A percentile compares a stretch with the other conserved stretches of the same genome.
phyloP scores from a whole-genome alignment of 192 early-diverging fungal species.

The Backusella westeae region DNA sequence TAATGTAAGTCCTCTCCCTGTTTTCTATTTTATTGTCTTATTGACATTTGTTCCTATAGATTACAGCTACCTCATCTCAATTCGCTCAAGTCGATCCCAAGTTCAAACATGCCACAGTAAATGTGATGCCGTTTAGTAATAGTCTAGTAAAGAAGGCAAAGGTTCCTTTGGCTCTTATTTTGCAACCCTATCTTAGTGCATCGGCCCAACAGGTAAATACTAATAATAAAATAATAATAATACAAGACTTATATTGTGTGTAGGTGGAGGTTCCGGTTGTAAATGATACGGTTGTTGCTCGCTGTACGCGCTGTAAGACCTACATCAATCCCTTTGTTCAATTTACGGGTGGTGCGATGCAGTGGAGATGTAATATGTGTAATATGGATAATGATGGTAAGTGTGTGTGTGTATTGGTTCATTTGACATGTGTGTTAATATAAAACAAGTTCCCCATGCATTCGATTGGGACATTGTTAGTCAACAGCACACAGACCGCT shows the following conservation, averaged over 20 bases:
- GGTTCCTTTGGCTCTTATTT: conserved; percentile 79
- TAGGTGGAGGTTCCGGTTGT: conserved; percentile 31
- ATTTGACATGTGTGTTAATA: background rate
- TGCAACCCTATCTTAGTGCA: conserved; percentile 82
- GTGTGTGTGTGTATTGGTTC: background rate
- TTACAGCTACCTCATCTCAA: conserved; percentile 4
- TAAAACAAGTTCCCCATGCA: conserved; percentile 49
- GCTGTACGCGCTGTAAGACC: conserved; percentile 90
- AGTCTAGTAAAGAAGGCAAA: conserved; percentile 72
- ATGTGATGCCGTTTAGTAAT: conserved; percentile 80
- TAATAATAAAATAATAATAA: conserved; percentile 29
- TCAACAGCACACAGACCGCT: conserved; percentile 76
- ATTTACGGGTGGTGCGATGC: conserved; percentile 87
- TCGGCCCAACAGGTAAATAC: conserved; percentile 43
- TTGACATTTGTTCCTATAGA: background rate
- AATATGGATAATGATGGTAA: conserved; percentile 75
- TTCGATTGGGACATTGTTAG: conserved; percentile 86
- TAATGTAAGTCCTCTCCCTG: background rate
- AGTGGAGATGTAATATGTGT: conserved; percentile 95
- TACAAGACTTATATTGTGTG: background rate
- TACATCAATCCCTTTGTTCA: conserved; percentile 93
- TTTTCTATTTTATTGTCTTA: background rate
- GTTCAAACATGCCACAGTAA: conserved; percentile 85
- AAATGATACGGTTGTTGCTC: conserved; percentile 71
- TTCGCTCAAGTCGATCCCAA: conserved; percentile 73